Conservation (phyloP, 768 basidiomycete genomes). For the Trichaptum fuscoviolaceum region DNA sequence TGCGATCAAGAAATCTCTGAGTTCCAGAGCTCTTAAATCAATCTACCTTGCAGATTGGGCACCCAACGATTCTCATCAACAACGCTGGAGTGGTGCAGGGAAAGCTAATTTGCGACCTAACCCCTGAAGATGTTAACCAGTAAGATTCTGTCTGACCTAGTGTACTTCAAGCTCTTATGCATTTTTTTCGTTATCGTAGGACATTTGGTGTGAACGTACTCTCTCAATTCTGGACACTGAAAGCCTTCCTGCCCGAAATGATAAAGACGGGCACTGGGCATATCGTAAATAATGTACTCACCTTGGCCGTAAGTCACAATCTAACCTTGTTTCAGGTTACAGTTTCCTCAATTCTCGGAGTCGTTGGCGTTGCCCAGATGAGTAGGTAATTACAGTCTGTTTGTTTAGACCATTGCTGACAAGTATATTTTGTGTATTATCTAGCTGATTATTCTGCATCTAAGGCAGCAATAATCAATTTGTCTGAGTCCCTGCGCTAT, state of each 20-base stretch:
- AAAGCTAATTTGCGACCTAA: constrained; percentile 76
- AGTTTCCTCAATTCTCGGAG: constrained; percentile 68
- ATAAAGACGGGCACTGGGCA: constrained; percentile 76
- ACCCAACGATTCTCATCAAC: constrained; percentile 88
- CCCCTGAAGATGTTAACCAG: constrained; percentile 76
- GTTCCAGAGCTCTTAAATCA: not conserved
- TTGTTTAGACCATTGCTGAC: constrained; percentile 6
- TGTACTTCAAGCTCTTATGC: not conserved
- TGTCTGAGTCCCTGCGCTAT: constrained; percentile 82
- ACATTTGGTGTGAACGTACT: constrained; percentile 88
- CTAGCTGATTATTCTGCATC: constrained; percentile 87
- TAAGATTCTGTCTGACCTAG: constrained; percentile 28
- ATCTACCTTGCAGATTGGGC: constrained; percentile 56
- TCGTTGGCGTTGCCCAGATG: constrained; percentile 70
- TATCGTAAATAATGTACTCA: constrained; percentile 49
- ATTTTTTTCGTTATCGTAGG: constrained; percentile 33
- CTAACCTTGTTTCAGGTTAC: constrained; percentile 50
- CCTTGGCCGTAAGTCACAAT: constrained; percentile 13
- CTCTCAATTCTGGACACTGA: constrained; percentile 87
- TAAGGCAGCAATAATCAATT: constrained; percentile 79
- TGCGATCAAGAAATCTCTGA: constrained; percentile 7
- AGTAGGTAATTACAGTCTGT: constrained; percentile 38
- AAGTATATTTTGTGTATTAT: not conserved
- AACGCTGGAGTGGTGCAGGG: constrained; percentile 95
- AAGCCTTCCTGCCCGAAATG: constrained; percentile 90